Evolutionary conservation across 352 stramenopile genomes (phyloP).

Genomic region (Halophytophthora polymorphica): DNA sequence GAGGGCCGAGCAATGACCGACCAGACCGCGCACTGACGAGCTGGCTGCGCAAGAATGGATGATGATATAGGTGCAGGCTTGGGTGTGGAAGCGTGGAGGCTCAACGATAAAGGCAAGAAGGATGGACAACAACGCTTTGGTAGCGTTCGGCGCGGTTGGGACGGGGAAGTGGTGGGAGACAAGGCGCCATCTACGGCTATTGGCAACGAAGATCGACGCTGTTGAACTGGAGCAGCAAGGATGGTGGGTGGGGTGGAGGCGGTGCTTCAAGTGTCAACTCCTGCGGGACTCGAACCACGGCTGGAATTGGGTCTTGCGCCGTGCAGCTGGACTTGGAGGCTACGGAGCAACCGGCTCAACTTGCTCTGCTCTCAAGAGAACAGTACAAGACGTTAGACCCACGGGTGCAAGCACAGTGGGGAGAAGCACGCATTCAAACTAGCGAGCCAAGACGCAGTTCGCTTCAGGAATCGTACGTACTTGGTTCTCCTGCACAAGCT

Average conservation of each 20-base stretch:
- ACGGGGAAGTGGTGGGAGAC: too few species aligned
- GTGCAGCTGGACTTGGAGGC: slow-evolving; percentile 10
- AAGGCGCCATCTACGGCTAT: too few species aligned
- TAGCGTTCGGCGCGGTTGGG: too few species aligned
- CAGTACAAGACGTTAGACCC: not conserved
- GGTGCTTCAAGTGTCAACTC: too few species aligned
- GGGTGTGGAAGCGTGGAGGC: not conserved
- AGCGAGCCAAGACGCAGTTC: slow-evolving; percentile 3
- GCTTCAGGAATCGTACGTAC: not conserved
- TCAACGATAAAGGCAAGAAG: too few species aligned
- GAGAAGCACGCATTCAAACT: slow-evolving; percentile 4
- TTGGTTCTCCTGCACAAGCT: slow-evolving; percentile 30
- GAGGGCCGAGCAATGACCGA: slow-evolving; percentile 27
- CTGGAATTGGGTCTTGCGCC: not conserved
- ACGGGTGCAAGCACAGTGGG: not conserved
- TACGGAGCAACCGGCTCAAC: slow-evolving; percentile 2
- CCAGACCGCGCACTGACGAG: slow-evolving; percentile 61
- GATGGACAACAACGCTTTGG: too few species aligned
- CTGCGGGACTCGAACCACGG: too few species aligned
- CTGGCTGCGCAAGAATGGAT: slow-evolving; percentile 60
- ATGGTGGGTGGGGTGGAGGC: too few species aligned
- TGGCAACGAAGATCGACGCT: too few species aligned
- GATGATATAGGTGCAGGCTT: not conserved
- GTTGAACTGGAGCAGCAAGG: too few species aligned
- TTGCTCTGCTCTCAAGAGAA: not conserved